phyloP scores from a whole-genome alignment of 106 monocot genomes.

The Phalaenopsis aphrodite region DNA sequence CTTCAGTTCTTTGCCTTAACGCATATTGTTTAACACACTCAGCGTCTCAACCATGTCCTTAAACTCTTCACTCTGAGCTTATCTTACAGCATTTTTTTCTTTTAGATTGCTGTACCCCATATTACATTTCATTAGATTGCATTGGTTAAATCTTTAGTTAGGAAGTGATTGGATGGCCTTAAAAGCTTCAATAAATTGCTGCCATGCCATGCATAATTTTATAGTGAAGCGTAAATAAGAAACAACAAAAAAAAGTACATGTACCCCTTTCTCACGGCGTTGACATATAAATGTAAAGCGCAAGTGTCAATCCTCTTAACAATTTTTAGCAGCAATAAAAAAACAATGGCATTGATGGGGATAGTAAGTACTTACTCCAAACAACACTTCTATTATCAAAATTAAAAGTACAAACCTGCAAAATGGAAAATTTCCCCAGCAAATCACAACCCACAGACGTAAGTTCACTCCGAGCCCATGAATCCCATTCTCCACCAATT shows the following conservation, averaged over 20 bases:
- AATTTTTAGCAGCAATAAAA: neutral
- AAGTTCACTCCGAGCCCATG: slow-evolving; percentile 62
- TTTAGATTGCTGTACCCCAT: neutral
- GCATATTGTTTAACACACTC: neutral
- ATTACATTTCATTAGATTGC: neutral
- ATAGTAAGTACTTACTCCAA: too few species aligned
- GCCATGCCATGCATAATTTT: neutral
- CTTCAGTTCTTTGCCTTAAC: neutral
- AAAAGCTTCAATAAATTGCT: neutral
- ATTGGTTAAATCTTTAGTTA: neutral
- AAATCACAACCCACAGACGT: slow-evolving; percentile 68
- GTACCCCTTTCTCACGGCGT: too few species aligned
- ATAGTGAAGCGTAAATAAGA: neutral
- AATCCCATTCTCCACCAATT: slow-evolving; percentile 58
- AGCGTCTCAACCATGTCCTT: neutral
- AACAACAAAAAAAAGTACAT: neutral
- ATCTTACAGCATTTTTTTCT: neutral
- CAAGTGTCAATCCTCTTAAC: neutral
- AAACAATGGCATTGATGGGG: neutral
- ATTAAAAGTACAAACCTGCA: slow-evolving; percentile 44
- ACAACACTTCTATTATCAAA: neutral
- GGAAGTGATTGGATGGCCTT: neutral
- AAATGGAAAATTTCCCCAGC: slow-evolving; percentile 53
- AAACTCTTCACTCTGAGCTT: neutral
- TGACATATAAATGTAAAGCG: neutral